These are phyloP conservation scores for Dendrocalamus sinicus DNA, from an alignment of 176 grass and related monocot genomes.

Conservation along the genomic window DNA sequence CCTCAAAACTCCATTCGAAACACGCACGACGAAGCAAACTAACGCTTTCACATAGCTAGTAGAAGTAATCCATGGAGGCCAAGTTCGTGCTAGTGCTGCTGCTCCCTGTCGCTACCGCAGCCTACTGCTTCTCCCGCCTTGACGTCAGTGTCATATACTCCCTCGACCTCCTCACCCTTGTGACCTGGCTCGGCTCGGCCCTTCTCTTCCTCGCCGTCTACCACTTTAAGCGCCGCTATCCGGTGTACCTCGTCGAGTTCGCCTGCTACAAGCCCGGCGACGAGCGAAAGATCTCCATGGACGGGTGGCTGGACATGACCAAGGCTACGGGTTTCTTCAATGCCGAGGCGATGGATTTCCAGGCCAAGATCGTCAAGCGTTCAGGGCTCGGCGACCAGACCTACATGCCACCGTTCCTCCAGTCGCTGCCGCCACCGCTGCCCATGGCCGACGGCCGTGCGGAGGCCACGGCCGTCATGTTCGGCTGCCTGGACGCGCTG, in stretches of 20 bases:
- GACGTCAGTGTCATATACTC: background rate
- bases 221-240: background rate
- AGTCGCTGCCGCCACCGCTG: background rate
- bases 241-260: background rate
- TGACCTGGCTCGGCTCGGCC: background rate
- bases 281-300: background rate
- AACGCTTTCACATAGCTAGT: no score
- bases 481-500: background rate
- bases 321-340: background rate
- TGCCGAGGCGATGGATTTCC: background rate
- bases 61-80: no score
- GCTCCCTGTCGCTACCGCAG: no score
- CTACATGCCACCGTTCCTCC: background rate
- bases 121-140: no score
- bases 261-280: background rate
- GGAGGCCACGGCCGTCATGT: background rate
- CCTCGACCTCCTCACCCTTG: background rate
- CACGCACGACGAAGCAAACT: no score
- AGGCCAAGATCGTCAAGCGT: background rate
- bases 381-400: background rate
- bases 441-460: background rate
- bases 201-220: background rate
- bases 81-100: no score
- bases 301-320: background rate
- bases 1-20: no score